Conservation (phyloP, 2,329 filamentous ascomycete genomes). For the Cercospora nicotianae region DNA sequence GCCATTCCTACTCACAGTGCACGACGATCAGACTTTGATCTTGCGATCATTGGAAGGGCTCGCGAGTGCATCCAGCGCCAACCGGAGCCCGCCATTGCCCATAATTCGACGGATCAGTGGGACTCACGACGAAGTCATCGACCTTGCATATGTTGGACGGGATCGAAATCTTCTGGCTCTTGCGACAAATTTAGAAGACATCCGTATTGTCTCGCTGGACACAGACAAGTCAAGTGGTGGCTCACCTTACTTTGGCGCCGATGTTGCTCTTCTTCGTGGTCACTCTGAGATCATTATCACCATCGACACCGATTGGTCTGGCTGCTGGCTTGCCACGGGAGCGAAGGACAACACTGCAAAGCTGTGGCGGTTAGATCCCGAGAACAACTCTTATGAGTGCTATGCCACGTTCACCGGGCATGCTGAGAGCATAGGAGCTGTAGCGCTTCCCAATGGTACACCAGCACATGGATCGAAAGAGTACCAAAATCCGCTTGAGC, state of each 20-base stretch:
- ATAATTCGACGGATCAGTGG: constrained; percentile 81
- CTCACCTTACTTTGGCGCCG: constrained; percentile 75
- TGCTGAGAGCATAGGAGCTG: constrained; percentile 88
- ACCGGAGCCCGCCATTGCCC: constrained; percentile 48
- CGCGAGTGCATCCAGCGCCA: constrained; percentile 8
- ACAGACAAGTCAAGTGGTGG: constrained; percentile 25
- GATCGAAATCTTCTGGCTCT: constrained; percentile 81
- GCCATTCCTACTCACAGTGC: constrained; percentile 74
- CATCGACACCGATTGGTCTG: constrained; percentile 92
- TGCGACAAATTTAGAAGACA: constrained; percentile 91
- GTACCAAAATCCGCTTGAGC: constrained; percentile 68
- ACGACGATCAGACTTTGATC: constrained; percentile 84
- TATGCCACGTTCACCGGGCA: constrained; percentile 85
- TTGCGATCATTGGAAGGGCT: constrained; percentile 63
- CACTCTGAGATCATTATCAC: constrained; percentile 96
- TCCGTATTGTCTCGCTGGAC: constrained; percentile 76
- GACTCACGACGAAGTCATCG: constrained; percentile 96
- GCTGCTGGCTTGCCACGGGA: constrained; percentile 92
- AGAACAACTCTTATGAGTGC: constrained; percentile 72
- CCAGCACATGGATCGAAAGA: constrained; percentile 70
- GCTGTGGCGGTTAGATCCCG: constrained; percentile 82
- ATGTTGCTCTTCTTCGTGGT: constrained; percentile 80
- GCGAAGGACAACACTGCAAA: constrained; percentile 95
- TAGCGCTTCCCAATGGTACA: constrained; percentile 71
- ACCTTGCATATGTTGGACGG: constrained; percentile 80